Evolutionary conservation across 129 eudicot genomes (phyloP).

Genomic region (Artemisia tridentata): DNA sequence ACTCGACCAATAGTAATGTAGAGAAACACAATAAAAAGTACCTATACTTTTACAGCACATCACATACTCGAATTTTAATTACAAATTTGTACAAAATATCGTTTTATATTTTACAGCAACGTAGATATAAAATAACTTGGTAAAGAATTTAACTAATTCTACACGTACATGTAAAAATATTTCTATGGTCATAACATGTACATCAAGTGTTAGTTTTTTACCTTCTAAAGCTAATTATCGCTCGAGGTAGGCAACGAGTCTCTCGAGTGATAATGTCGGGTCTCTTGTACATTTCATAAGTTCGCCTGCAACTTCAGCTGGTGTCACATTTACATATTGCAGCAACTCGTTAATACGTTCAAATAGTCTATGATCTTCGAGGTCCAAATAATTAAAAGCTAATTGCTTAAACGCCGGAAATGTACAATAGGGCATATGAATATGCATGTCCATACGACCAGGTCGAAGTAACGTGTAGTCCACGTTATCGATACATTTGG

Average conservation of each 20-base stretch:
- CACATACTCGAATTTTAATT: no score
- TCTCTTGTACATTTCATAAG: conserved; percentile 37
- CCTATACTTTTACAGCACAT: no score
- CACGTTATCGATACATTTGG: conserved; percentile 40
- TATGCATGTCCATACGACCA: conserved; percentile 46
- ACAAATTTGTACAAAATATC: no score
- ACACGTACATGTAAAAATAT: no score
- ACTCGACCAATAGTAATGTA: no score
- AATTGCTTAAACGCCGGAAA: conserved; percentile 37
- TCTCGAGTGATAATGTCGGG: conserved; percentile 27
- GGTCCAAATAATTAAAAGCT: conserved; percentile 41
- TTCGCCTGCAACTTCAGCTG: conserved; percentile 47
- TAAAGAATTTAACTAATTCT: no score
- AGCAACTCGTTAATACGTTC: conserved; percentile 29
- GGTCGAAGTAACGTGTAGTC: conserved; percentile 40
- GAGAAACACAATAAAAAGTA: no score
- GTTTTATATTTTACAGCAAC: no score
- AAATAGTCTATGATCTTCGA: conserved; percentile 30
- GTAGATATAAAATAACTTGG: no score
- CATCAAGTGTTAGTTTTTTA: no score
- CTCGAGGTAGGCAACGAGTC: conserved; percentile 34
- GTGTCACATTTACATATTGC: conserved; percentile 32
- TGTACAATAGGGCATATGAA: conserved; percentile 46
- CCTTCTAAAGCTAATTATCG: no score
- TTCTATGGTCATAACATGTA: no score